A percentile compares a stretch with the other conserved stretches of the same genome.
Conservation (phyloP, 2,329 filamentous ascomycete species). For the Fusarium sp. region DNA sequence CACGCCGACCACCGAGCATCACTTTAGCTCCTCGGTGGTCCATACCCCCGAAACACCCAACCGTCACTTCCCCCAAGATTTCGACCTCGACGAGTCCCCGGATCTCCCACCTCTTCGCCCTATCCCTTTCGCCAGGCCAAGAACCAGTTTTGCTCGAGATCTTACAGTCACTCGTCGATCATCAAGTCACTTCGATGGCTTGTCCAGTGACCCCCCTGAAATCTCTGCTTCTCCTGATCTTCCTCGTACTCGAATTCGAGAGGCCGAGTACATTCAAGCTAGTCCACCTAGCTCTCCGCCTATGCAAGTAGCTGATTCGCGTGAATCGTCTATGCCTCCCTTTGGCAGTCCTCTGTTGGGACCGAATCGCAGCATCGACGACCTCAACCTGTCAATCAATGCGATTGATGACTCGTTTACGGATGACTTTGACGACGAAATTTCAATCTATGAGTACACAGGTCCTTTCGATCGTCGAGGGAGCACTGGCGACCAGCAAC, state of each 20-base stretch:
- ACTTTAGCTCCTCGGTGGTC: conserved; percentile 18
- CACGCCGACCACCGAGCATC: conserved; percentile 32
- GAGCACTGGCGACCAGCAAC: conserved; percentile 70
- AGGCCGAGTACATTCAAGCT: conserved; percentile 52
- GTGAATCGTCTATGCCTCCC: conserved; percentile 54
- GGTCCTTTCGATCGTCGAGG: conserved; percentile 44
- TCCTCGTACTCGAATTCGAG: conserved; percentile 45
- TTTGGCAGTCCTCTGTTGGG: conserved; percentile 60
- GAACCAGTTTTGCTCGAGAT: conserved; percentile 51
- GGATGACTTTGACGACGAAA: conserved; percentile 61
- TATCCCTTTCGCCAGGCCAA: conserved; percentile 41
- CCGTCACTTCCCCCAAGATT: conserved; percentile 30
- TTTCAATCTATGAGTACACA: conserved; percentile 48
- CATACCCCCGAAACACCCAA: conserved; percentile 38
- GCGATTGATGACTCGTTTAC: conserved; percentile 58
- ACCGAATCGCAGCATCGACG: conserved; percentile 56
- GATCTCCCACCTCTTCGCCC: conserved; percentile 53
- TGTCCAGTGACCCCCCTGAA: conserved; percentile 58
- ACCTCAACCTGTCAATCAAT: conserved; percentile 53
- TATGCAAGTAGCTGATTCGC: conserved; percentile 27
- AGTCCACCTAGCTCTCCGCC: conserved; percentile 65
- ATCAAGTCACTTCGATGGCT: conserved; percentile 53
- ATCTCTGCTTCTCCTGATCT: conserved; percentile 57
- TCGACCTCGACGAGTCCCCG: conserved; percentile 47
- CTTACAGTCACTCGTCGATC: conserved; percentile 55